phyloP scores from a whole-genome alignment of 139 green algal species.

The Marvania coccoides region DNA sequence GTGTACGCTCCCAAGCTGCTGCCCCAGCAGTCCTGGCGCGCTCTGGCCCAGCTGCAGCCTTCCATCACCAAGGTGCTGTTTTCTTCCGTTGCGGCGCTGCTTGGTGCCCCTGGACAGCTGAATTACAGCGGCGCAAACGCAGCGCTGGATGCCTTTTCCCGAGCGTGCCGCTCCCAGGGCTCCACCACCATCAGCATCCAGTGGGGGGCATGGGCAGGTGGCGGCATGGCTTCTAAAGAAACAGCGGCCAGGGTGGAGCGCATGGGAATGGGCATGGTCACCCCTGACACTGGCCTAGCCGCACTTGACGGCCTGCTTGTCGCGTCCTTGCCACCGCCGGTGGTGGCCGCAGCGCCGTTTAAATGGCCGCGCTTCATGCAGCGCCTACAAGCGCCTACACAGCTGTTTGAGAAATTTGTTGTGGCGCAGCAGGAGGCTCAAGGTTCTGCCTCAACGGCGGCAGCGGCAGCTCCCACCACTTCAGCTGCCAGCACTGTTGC shows the following conservation, averaged over 20 bases:
- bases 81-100: conserved; percentile 48
- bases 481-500: background rate
- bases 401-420: conserved; percentile 23
- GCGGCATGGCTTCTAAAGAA: conserved; percentile 29
- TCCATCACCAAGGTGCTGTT: conserved; percentile 43
- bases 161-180: background rate
- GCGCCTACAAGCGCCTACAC: conserved; percentile 24
- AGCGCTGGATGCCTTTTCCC: conserved; percentile 35
- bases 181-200: conserved; percentile 19
- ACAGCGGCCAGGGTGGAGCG: conserved; percentile 21
- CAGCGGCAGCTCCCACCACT: background rate
- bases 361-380: conserved; percentile 47
- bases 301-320: conserved; percentile 15
- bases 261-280: conserved; percentile 47
- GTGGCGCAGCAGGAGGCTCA: background rate
- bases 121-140: conserved; percentile 57
- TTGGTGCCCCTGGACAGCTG: conserved; percentile 39
- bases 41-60: background rate
- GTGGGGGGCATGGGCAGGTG: conserved; percentile 43
- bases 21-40: conserved; percentile 1
- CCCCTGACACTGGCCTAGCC: conserved; percentile 19
- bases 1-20: conserved; percentile 40
- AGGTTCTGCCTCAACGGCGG: background rate
- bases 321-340: background rate
- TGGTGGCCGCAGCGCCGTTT: conserved; percentile 55